Evolutionary conservation across 2,329 filamentous ascomycete genomes (phyloP), one percentile per base, ranked within the genome.

Genomic region (Sarocladiaceae sp.): DNA sequence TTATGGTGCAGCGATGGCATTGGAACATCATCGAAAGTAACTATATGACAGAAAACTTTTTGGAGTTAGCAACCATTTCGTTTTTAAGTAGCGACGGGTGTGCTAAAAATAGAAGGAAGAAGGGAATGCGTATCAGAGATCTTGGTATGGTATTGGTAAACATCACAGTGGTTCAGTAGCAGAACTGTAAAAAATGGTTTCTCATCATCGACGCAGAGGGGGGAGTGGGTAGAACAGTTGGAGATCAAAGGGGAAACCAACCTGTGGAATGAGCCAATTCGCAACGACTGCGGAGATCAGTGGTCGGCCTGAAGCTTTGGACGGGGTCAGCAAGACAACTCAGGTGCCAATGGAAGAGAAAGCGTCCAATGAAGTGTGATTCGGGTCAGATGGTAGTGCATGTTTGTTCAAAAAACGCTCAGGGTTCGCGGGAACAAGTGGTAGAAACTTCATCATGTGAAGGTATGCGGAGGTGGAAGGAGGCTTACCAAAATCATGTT

Each of bases 361-460:
- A 36, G 7, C 15, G 37, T 46, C 7, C n/a, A 15, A 5, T 23
- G 7, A 23, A 7, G 31, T 18, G 22, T 31, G 17, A 8, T 44
- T 15, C 12, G 20, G 36, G 18, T 83, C 83, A 87, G 83, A 87
- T 87, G 83, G 83, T 87, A 84, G 82, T 87, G 83, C 83, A 87
- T 87, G 83, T 86, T 77, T 75, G 76, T 83, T 81, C 75, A 65
- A 58, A n/a, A 64, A 37, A 33, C 78, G 80, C 80, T 83, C 80
- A 77, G 76, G 74, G 61, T 62, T 83, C 78, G 76, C 80, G 77
- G 66, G 77, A 83, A 82, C 78, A 71, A 52, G 78, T 82, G 76
- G 77, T 73, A 71, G 62, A 58, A 66, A 58, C 64, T 71, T 83
- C 80, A 80, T 83, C 80, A 82, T 70, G 56, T 44, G 50, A 46